Evolutionary conservation across 2,329 filamentous ascomycete species (phyloP), one percentile per base, ranked within the genome.

Genomic region (Sporothrix protearum): DNA sequence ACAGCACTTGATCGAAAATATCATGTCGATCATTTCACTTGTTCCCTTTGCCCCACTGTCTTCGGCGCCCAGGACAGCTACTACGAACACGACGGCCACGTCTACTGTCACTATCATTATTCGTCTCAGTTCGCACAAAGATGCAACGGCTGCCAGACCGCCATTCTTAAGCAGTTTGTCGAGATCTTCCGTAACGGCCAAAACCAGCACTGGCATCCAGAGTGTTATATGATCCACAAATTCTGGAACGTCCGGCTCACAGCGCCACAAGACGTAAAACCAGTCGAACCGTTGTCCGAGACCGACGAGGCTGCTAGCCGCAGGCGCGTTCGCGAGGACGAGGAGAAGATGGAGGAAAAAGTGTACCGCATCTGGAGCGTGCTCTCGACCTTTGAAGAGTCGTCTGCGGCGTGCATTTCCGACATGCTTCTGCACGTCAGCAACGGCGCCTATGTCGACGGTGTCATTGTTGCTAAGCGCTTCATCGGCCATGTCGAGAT

Each of bases 171-270:
- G 83, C 96, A 99, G 80, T 99, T 99, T 80, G 96, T 99, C 73
- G 96, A 99, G 81, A 98, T 99, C 73, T 99, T 94, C 82, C 91
- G 96, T 76, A 98, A 98, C 80, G 95, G 95, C 1, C 92, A 97
- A 79, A 97, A 98, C 79, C 96, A 99, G 78, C 96, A 99, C 80
- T 99, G 96, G 96, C 96, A 99, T 79, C 96, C 96, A 1, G 96
- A 99, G 81, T 99, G 96, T 81, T 99, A 99, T 82, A 99, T 99
- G 96, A 99, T 99, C 74, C 96, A 99, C 83, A 99, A 99, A 78
- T 99, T 98, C 81, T 99, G 96, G 96, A 99, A 98, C 79, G 96
- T 99, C 73, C 90, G 96, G 68, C 85, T 99, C 49, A 89, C 89
- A 12, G 86, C 89, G 33, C 85, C 87, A 12, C 85, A 86, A 53